Conservation (phyloP, 257 asterid species). For the Przewalskia tangutica region DNA sequence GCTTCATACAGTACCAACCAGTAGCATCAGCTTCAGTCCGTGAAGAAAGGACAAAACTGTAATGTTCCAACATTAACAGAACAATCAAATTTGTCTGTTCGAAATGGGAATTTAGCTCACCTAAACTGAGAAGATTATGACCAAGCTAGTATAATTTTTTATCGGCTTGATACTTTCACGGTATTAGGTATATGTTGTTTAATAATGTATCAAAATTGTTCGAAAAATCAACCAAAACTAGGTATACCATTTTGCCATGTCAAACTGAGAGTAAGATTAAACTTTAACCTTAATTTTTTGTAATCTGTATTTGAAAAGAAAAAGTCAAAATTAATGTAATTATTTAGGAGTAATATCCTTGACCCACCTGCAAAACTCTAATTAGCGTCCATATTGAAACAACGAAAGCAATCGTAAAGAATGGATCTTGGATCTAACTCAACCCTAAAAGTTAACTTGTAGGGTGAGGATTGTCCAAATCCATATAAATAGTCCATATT, state of each 20-base stretch:
- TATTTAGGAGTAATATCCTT: not conserved
- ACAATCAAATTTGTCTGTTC: not conserved
- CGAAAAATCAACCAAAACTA: not conserved
- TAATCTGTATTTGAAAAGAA: not conserved
- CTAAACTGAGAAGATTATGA: not conserved
- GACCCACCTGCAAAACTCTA: not conserved
- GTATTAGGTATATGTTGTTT: not conserved
- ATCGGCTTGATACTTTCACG: not conserved
- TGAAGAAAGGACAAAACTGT: no score
- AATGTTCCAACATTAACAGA: no score
- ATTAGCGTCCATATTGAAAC: not conserved
- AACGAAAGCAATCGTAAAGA: not conserved
- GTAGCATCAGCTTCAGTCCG: no score
- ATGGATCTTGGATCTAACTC: no score
- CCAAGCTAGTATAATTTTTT: not conserved
- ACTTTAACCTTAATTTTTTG: not conserved
- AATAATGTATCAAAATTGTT: not conserved
- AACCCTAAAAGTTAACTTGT: no score
- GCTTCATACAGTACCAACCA: no score
- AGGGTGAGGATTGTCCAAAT: no score
- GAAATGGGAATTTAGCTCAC: not conserved
- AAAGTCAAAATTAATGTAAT: not conserved
- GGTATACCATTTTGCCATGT: not conserved
- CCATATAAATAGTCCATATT: no score
- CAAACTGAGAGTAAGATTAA: not conserved